Evolutionary conservation across 345 rosid genomes (phyloP).

Genomic region (Litchi chinensis): DNA sequence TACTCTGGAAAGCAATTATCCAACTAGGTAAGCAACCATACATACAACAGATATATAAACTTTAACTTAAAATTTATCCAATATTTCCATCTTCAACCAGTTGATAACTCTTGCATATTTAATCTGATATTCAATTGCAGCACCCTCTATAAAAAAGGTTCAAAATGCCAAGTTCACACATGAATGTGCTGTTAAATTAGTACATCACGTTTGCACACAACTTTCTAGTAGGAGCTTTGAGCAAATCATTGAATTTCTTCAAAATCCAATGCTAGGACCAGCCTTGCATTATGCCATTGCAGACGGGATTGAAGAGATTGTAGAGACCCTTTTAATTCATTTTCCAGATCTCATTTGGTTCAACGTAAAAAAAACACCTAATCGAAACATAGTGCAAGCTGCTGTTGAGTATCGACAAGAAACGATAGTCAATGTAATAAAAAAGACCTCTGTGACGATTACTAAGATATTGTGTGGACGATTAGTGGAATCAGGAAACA

Average conservation of each 20-base stretch:
- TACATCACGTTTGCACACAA: background rate
- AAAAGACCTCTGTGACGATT: no score
- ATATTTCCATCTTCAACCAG: no score
- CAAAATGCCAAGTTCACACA: background rate
- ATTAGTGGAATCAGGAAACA: background rate
- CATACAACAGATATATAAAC: no score
- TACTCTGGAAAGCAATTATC: no score
- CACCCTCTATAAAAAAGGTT: background rate
- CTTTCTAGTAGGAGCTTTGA: background rate
- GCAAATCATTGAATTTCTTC: background rate
- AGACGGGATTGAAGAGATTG: background rate
- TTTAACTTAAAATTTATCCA: no score
- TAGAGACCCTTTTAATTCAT: background rate
- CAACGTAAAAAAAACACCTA: no score
- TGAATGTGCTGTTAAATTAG: slow-evolving; percentile 5
- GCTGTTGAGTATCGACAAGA: slow-evolving; percentile 12
- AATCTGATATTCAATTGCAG: background rate
- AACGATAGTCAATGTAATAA: slow-evolving; percentile 7
- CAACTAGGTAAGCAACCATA: no score
- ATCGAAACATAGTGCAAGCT: background rate
- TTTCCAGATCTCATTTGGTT: background rate
- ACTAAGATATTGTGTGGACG: background rate
- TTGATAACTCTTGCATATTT: no score
- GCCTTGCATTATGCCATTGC: no score
- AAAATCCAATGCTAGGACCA: no score